Percentiles rank a stretch among this genome's conserved stretches.
Conservation (phyloP, 768 basidiomycete species). For the Fomitopsis pulvina region DNA sequence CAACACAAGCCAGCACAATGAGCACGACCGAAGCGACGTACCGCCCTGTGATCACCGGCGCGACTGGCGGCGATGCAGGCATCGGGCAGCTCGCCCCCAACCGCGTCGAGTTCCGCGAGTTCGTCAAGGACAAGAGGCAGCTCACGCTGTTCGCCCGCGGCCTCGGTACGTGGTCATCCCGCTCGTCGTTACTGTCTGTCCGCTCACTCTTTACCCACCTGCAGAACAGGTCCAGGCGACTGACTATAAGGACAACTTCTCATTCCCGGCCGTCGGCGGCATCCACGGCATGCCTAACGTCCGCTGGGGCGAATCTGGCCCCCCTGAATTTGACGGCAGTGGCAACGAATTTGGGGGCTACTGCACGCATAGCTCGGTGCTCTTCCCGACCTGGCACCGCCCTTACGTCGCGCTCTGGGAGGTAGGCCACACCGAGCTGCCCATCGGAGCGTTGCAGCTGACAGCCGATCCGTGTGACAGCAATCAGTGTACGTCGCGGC, state of each 20-base stretch:
- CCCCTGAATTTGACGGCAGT: constrained; percentile 17
- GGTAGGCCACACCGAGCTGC: too few species aligned
- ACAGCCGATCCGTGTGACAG: constrained; percentile 21
- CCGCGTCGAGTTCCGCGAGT: constrained; percentile 11
- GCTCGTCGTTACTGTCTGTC: not conserved
- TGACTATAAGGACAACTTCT: constrained; percentile 14
- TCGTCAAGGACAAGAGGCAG: constrained; percentile 33
- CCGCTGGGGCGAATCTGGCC: constrained; percentile 36
- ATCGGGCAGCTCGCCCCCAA: constrained; percentile 2
- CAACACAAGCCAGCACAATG: too few species aligned
- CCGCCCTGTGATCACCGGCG: not conserved
- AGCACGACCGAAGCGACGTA: too few species aligned
- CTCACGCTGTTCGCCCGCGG: constrained; percentile 49
- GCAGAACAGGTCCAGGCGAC: not conserved
- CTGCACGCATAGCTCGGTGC: constrained; percentile 44
- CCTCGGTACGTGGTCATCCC: constrained; percentile 33
- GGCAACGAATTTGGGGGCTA: constrained; percentile 35
- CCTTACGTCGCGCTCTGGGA: constrained; percentile 46
- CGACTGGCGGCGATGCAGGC: not conserved
- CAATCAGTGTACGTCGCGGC: constrained; percentile 41
- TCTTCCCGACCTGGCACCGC: constrained; percentile 54
- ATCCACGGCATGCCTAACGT: constrained; percentile 47
- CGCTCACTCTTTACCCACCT: not conserved
- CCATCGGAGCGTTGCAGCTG: too few species aligned
- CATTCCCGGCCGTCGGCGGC: constrained; percentile 40